phyloP scores from a whole-genome alignment of 345 rosid genomes.

The Ceriops tagal region DNA sequence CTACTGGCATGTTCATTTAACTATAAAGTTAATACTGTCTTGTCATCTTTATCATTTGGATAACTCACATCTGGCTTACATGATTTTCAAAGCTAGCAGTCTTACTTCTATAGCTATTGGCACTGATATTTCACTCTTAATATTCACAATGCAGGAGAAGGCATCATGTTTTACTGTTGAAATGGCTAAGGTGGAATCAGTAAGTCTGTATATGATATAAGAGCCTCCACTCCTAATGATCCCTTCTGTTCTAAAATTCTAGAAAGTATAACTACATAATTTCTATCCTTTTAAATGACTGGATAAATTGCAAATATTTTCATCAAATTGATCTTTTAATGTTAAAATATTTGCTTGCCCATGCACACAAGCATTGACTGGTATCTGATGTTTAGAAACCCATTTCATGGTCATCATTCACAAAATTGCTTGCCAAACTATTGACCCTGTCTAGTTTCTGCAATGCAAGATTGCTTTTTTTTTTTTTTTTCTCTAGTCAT shows the following conservation, averaged over 20 bases:
- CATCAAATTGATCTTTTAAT: no score
- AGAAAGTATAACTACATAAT: slow-evolving; percentile 1
- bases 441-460: not conserved
- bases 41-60: no score
- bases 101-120: not conserved
- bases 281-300: not conserved
- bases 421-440: no score
- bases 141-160: slow-evolving; percentile 50
- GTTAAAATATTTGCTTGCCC: no score
- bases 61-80: not conserved
- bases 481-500: not conserved
- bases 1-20: no score
- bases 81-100: not conserved
- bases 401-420: no score
- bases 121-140: slow-evolving; percentile 7
- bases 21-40: no score
- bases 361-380: no score
- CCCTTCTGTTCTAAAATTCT: slow-evolving; percentile 5
- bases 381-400: no score
- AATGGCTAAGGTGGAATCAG: slow-evolving; percentile 87
- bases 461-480: not conserved
- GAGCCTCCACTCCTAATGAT: slow-evolving; percentile 18
- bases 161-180: slow-evolving; percentile 87
- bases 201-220: slow-evolving; percentile 36
- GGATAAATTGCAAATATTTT: not conserved